These are phyloP conservation scores for Didymella sp. DNA, from an alignment of 2,329 filamentous ascomycete genomes.

Conservation along the genomic window DNA sequence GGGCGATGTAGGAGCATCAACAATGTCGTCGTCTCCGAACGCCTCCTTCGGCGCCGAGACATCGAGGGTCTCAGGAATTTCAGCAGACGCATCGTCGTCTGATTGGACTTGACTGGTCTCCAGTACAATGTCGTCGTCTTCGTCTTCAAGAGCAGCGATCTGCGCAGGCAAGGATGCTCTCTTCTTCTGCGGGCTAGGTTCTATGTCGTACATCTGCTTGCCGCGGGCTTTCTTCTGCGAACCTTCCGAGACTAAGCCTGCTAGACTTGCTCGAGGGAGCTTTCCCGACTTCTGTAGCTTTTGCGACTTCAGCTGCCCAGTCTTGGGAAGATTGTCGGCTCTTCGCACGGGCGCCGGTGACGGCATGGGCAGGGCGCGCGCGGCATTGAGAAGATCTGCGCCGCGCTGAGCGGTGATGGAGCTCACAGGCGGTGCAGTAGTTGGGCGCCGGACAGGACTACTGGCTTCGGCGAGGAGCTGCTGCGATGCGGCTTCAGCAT, in stretches of 20 bases:
- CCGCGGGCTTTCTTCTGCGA: constrained; percentile 2
- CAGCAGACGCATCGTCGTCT: neutral
- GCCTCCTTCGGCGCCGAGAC: neutral
- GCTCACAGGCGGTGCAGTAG: constrained; percentile 16
- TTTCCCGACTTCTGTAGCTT: neutral
- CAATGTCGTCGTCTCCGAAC: neutral
- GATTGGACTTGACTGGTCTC: constrained; percentile 7
- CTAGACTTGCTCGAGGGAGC: neutral
- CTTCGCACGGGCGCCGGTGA: neutral
- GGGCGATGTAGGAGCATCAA: neutral
- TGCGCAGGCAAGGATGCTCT: constrained; percentile 2
- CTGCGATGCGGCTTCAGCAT: constrained; percentile 30
- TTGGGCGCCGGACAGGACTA: constrained; percentile 7
- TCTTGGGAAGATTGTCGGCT: neutral
- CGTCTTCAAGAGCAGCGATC: neutral
- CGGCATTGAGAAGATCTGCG: constrained; percentile 42
- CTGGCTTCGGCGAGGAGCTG: constrained; percentile 34
- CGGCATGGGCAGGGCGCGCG: constrained; percentile 26
- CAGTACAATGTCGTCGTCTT: neutral
- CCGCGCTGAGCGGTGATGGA: constrained; percentile 15
- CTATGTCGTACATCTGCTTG: constrained; percentile 2
- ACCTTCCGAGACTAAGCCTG: neutral
- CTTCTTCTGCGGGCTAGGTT: constrained; percentile 10
- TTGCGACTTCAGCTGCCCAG: neutral
- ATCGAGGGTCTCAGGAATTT: neutral